A percentile compares a stretch with the other conserved stretches of the same genome.
Evolutionary conservation across 2,329 filamentous ascomycete species (phyloP).

Genomic region (Cyphellophora europaea): DNA sequence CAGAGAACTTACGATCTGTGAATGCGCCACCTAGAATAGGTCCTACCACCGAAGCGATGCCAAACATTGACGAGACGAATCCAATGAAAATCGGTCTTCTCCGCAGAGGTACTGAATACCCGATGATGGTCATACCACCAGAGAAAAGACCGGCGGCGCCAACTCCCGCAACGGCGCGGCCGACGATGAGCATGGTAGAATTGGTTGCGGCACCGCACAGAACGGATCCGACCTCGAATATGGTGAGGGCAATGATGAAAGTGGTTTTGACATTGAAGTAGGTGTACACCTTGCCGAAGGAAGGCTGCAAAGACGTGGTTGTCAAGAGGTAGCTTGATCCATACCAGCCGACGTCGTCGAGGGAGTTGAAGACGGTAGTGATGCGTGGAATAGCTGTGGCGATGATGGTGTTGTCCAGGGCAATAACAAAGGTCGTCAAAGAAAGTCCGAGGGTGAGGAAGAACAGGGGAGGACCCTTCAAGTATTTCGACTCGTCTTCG

Average conservation of each 20-base stretch:
- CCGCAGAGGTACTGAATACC: conserved; percentile 16
- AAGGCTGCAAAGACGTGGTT: conserved; percentile 20
- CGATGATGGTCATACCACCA: conserved; percentile 21
- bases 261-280: conserved; percentile 22
- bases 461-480: conserved; percentile 12
- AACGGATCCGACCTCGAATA: conserved; percentile 20
- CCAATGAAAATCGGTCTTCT: conserved; percentile 21
- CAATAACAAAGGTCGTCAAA: conserved; percentile 21
- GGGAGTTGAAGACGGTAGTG: conserved; percentile 20
- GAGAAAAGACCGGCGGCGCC: conserved; percentile 21
- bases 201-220: conserved; percentile 19
- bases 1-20: conserved; percentile 28
- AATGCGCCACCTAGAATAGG: conserved; percentile 37
- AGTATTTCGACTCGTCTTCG: conserved; percentile 19
- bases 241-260: conserved; percentile 16
- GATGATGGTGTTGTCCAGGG: conserved; percentile 22
- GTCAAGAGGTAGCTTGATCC: conserved; percentile 20
- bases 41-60: conserved; percentile 37
- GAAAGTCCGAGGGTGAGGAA: conserved; percentile 18
- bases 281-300: conserved; percentile 21
- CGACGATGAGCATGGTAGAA: conserved; percentile 20
- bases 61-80: conserved; percentile 47
- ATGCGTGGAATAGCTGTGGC: conserved; percentile 21
- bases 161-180: conserved; percentile 21
- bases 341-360: conserved; percentile 21